phyloP scores from a whole-genome alignment of 2,329 filamentous ascomycete species.

The Chrysoporthe deuterocubensis region DNA sequence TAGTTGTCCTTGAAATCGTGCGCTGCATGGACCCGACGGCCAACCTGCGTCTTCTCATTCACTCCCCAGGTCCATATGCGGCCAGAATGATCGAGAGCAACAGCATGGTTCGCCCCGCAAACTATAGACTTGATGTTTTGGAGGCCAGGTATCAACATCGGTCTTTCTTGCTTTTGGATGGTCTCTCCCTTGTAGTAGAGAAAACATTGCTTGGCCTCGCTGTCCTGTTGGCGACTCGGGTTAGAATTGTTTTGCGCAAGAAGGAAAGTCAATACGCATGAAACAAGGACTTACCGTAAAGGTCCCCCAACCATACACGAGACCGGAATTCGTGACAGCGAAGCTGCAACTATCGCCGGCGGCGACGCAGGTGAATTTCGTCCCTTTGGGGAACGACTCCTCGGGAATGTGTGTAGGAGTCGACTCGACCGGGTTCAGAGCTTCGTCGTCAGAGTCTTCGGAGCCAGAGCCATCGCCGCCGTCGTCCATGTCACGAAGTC shows the following conservation, averaged over 20 bases:
- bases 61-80: constrained; percentile 67
- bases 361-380: constrained; percentile 60
- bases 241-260: constrained; percentile 16
- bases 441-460: constrained; percentile 53
- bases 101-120: constrained; percentile 61
- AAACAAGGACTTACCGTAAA: constrained; percentile 55
- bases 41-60: constrained; percentile 68
- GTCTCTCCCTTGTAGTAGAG: constrained; percentile 28
- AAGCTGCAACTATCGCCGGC: constrained; percentile 66
- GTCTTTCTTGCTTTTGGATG: constrained; percentile 36
- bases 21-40: constrained; percentile 41
- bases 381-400: constrained; percentile 55
- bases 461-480: constrained; percentile 74
- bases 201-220: constrained; percentile 29
- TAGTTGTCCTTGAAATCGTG: constrained; percentile 27
- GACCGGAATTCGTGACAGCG: constrained; percentile 63
- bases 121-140: constrained; percentile 59
- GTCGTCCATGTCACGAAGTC: constrained; percentile 47
- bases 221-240: constrained; percentile 28
- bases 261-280: neutral
- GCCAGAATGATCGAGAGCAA: constrained; percentile 61
- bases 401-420: constrained; percentile 59
- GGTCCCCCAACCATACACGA: constrained; percentile 69
- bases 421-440: constrained; percentile 64
- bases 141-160: constrained; percentile 54